These are phyloP conservation scores for Colletotrichum chlorophyti DNA, from an alignment of 2,329 filamentous ascomycete species.

Conservation along the genomic window DNA sequence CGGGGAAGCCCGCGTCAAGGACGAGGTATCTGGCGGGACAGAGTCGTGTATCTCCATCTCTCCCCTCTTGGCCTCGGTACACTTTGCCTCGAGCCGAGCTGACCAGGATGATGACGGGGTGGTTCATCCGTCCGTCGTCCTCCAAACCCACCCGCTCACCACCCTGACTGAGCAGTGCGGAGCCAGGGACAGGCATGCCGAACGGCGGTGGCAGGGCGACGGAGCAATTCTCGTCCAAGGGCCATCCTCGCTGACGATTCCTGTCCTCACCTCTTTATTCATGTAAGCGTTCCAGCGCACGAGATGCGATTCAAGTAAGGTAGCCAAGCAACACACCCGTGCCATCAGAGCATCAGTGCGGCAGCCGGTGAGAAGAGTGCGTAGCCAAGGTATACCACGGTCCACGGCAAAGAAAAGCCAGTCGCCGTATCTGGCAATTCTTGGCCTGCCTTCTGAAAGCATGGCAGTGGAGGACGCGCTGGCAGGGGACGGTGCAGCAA, in stretches of 20 bases:
- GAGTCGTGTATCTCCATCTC: constrained; percentile 11
- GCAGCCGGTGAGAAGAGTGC: constrained; percentile 6
- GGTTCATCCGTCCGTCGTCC: constrained; percentile 21
- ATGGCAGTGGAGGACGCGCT: constrained; percentile 7
- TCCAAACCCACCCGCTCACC: constrained; percentile 12
- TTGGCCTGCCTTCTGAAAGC: neutral
- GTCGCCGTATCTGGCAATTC: constrained; percentile 5
- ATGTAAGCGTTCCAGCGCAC: constrained; percentile 2
- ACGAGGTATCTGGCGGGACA: constrained; percentile 4
- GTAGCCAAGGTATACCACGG: no score
- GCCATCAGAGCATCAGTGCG: constrained; percentile 9
- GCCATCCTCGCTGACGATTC: neutral
- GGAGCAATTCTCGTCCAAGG: constrained; percentile 6
- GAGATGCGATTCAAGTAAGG: no score
- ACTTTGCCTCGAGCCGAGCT: constrained; percentile 22
- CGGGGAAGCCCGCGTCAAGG: constrained; percentile 1
- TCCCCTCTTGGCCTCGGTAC: constrained; percentile 9
- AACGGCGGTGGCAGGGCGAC: constrained; percentile 16
- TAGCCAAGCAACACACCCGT: constrained; percentile 13
- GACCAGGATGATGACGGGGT: constrained; percentile 26
- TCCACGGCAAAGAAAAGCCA: constrained; percentile 21
- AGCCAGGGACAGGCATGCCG: no score
- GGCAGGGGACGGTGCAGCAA: no score
- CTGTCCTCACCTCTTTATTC: neutral
- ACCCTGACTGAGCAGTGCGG: no score